These are phyloP conservation scores for Suhomyces panamericanus DNA, from an alignment of 1,139 yeast species.

Conservation along the genomic window DNA sequence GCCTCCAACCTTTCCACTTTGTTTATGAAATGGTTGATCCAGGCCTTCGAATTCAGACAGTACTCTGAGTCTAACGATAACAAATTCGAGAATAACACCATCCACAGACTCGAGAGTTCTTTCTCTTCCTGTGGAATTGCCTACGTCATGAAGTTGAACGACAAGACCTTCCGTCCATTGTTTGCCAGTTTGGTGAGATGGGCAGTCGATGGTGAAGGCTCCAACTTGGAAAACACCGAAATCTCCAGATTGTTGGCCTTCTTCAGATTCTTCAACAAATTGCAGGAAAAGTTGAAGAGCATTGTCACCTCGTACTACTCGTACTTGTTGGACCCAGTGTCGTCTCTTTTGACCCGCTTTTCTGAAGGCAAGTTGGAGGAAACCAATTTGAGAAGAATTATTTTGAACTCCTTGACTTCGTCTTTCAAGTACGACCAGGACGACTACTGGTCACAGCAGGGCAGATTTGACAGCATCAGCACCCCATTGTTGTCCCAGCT, in stretches of 20 bases:
- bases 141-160: constrained; percentile 88
- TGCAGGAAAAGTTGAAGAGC: constrained; percentile 81
- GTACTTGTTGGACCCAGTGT: constrained; percentile 74
- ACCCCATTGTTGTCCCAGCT: constrained; percentile 67
- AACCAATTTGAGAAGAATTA: constrained; percentile 64
- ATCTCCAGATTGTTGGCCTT: constrained; percentile 65
- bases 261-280: constrained; percentile 81
- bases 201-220: constrained; percentile 86
- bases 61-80: constrained; percentile 38
- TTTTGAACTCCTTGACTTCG: constrained; percentile 68
- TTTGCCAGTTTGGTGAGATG: constrained; percentile 88
- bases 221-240: constrained; percentile 46
- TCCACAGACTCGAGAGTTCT: constrained; percentile 77
- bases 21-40: constrained; percentile 69
- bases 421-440: constrained; percentile 88
- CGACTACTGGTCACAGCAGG: constrained; percentile 90
- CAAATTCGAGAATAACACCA: constrained; percentile 67
- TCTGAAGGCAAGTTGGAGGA: constrained; percentile 44
- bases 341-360: constrained; percentile 52
- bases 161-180: constrained; percentile 88
- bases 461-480: constrained; percentile 75
- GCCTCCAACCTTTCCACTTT: constrained; percentile 70
- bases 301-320: constrained; percentile 88
- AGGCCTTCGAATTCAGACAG: constrained; percentile 66
- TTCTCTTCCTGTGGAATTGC: constrained; percentile 72